Base-by-base conservation (phyloP, 208 protist genomes). In the Porcisia hertigi region DNA sequence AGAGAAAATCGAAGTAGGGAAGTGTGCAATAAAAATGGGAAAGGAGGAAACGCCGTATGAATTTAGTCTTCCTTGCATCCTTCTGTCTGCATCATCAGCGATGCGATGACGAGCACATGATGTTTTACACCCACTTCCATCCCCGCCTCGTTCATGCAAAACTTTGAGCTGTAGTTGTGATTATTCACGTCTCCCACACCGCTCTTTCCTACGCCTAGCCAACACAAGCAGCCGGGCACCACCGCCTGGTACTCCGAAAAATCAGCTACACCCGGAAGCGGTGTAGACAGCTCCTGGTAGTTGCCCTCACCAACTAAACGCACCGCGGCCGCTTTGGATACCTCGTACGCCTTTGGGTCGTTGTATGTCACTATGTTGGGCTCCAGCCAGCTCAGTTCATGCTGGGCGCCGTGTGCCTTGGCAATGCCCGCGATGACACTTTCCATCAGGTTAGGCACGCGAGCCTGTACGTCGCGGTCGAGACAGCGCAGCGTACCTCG, bases 361-460 rank as follows among this genome's bases (percentile, higher is more conserved):
- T 95, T 95, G 79, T 90, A 92, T 30, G 91, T 95, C 47, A 95
- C 83, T 54, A 95, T 95, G 75, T 94, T 93, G 20, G 90, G 90
- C 80, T 89, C 88, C 73, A 94, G 79, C 90, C 90, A 94, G 53
- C 74, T 92, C 77, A 95, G 60, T 57, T 85, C 83, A 55, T 88
- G 81, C 49, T 87, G 52, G 4, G 90, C 90, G 16, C 85, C 85
- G 71, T 95, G 88, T 1, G 90, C 88, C 65, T 79, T 83, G 6
- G 88, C 69, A 71, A 95, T 84, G 34, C 90, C 88, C 14, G 86
- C 75, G 30, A 90, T 87, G 57, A 92, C 82, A 58, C 87, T 86
- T 77, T 95, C 90, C 77, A 95, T 89, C 70, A 92, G 69, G 47
- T 49, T 62, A 1, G 90, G 90, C 53, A 95, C 83, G 12, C 82